A percentile compares a stretch with the other conserved stretches of the same genome.
Conservation (phyloP, 2,329 filamentous ascomycete species). For the Colletotrichum sp. region DNA sequence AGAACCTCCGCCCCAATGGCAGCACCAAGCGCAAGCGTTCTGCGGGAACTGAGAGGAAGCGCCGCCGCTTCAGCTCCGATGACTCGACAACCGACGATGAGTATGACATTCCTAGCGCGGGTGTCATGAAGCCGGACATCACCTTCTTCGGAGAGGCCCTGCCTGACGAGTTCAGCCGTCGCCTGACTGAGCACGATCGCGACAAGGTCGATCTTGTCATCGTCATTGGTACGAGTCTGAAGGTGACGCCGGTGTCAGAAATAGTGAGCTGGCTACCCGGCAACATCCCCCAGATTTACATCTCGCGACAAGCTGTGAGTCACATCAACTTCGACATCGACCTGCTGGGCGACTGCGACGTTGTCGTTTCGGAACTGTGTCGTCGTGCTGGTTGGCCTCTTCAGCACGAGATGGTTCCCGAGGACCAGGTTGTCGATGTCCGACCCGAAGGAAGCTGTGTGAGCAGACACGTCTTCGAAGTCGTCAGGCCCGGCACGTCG, state of each 20-base stretch:
- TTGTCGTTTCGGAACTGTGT: conserved; percentile 87
- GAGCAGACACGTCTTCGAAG: conserved; percentile 43
- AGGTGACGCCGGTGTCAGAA: conserved; percentile 93
- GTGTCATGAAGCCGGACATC: conserved; percentile 96
- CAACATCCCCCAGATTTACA: conserved; percentile 89
- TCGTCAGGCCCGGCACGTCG: conserved; percentile 8
- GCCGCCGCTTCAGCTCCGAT: conserved; percentile 39
- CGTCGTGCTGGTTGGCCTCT: conserved; percentile 81
- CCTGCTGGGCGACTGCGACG: conserved; percentile 92
- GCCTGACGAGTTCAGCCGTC: conserved; percentile 80
- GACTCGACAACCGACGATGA: conserved; percentile 51
- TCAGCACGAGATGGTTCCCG: conserved; percentile 82
- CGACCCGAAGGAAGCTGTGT: conserved; percentile 49
- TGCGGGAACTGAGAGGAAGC: conserved; percentile 40
- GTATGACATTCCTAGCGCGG: conserved; percentile 66
- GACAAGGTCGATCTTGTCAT: conserved; percentile 86
- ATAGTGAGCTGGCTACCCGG: conserved; percentile 81
- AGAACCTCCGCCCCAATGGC: conserved; percentile 47
- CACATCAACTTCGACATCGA: conserved; percentile 98
- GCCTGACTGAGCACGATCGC: conserved; percentile 82
- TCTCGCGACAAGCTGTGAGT: conserved; percentile 81
- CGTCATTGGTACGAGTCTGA: conserved; percentile 94
- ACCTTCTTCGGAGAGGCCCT: conserved; percentile 96
- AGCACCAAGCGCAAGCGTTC: conserved; percentile 45
- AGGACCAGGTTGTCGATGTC: conserved; percentile 66